A percentile compares a stretch with the other conserved stretches of the same genome.
These are phyloP conservation scores for Pseudozyma pruni DNA, from an alignment of 1,284 basidiomycete genomes.

Conservation along the genomic window DNA sequence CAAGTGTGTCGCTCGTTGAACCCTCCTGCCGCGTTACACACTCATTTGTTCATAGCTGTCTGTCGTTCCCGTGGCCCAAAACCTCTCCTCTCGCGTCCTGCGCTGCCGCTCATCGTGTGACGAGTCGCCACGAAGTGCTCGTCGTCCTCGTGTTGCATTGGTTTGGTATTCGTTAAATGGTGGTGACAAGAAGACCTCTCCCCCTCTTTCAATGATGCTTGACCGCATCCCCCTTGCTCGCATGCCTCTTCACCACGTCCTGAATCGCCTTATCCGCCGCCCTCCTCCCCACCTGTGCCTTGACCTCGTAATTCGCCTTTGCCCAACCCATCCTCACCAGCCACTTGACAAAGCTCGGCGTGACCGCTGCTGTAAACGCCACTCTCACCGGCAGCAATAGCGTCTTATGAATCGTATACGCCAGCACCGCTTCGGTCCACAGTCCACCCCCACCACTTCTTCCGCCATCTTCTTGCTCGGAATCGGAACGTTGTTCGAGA, in stretches of 20 bases:
- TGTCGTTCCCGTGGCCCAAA: not conserved
- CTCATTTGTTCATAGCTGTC: not conserved
- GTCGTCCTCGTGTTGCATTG: not conserved
- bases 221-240: constrained; percentile 6
- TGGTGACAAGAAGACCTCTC: constrained; percentile 5
- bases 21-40: not conserved
- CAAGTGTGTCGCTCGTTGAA: constrained; percentile 3
- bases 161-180: constrained; percentile 1
- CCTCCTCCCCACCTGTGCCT: constrained; percentile 23
- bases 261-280: constrained; percentile 38
- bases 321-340: constrained; percentile 61
- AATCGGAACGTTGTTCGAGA: constrained; percentile 49
- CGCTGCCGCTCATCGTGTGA: too few relatives aligned
- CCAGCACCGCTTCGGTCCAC: constrained; percentile 89
- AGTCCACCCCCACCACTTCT: too few relatives aligned
- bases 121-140: too few relatives aligned
- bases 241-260: constrained; percentile 23
- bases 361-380: constrained; percentile 86
- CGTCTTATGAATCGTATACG: constrained; percentile 96
- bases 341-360: constrained; percentile 78
- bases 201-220: constrained; percentile 18
- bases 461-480: too few relatives aligned
- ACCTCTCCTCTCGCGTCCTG: too few relatives aligned
- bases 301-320: constrained; percentile 45
- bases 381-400: constrained; percentile 88